Evolutionary conservation across 805 yeast genomes (phyloP).

Genomic region (Jamesozyma piceae): DNA sequence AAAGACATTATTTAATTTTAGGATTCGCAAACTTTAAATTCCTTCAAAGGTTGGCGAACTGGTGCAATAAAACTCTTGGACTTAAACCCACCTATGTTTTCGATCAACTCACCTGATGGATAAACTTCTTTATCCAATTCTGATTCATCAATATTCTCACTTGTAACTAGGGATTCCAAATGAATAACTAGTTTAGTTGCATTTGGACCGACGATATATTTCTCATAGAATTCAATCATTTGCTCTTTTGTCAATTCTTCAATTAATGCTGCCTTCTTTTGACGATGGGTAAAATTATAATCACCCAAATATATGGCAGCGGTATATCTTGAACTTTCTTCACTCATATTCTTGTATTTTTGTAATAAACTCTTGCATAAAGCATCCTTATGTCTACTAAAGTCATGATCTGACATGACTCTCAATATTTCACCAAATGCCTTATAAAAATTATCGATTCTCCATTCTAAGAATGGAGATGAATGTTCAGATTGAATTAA

Average conservation of each 20-base stretch:
- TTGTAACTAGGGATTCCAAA: conserved; percentile 42
- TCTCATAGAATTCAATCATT: conserved; percentile 44
- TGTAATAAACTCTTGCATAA: conserved; percentile 56
- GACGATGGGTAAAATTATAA: conserved; percentile 61
- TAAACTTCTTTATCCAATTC: conserved; percentile 26
- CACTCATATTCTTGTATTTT: conserved; percentile 66
- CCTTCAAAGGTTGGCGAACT: conserved; percentile 47
- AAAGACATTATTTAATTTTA: neutral
- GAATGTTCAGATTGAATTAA: conserved; percentile 78
- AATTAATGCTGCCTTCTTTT: conserved; percentile 48
- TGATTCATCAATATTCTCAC: conserved; percentile 15
- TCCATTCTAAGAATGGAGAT: conserved; percentile 59
- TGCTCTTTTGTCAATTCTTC: conserved; percentile 47
- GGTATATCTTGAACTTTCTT: conserved; percentile 64
- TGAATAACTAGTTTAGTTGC: conserved; percentile 47
- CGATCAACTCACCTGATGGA: conserved; percentile 42
- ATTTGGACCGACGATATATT: conserved; percentile 32
- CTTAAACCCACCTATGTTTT: conserved; percentile 47
- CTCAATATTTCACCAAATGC: conserved; percentile 38
- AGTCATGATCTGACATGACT: conserved; percentile 53
- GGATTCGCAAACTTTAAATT: conserved; percentile 16
- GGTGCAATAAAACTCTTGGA: conserved; percentile 43
- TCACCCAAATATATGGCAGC: conserved; percentile 62
- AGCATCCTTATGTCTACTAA: conserved; percentile 58
- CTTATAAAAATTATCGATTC: conserved; percentile 62